phyloP scores from a whole-genome alignment of 768 basidiomycete species.

The Lentinula aciculospora region DNA sequence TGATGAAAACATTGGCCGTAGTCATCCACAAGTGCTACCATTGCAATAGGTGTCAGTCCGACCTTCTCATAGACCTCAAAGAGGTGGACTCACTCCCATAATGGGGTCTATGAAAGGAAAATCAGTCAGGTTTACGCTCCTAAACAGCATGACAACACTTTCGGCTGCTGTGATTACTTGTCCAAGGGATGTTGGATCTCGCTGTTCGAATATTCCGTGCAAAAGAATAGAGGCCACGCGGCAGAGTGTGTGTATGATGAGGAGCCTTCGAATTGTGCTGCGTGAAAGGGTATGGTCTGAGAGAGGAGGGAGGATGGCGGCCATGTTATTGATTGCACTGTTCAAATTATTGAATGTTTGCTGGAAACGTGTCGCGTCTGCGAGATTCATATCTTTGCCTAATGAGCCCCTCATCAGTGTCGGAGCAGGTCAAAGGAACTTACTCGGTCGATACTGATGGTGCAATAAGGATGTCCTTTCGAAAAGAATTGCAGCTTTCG shows the following conservation, averaged over 20 bases:
- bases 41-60: background rate
- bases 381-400: constrained; percentile 1
- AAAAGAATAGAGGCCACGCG: constrained; percentile 12
- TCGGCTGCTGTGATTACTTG: constrained; percentile 6
- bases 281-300: background rate
- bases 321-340: constrained; percentile 9
- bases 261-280: background rate
- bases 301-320: background rate
- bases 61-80: background rate
- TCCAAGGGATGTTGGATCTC: background rate
- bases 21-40: constrained; percentile 2
- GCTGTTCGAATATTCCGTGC: constrained; percentile 10
- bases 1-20: background rate
- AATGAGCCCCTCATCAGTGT: background rate
- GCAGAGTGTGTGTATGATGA: constrained; percentile 11
- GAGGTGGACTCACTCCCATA: constrained; percentile 10
- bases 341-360: constrained; percentile 10
- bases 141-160: constrained; percentile 8
- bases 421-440: background rate
- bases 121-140: constrained; percentile 6
- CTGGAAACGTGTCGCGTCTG: constrained; percentile 1
- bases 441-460: constrained; percentile 9
- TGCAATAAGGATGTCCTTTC: constrained; percentile 11
- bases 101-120: constrained; percentile 14
- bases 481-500: constrained; percentile 13